phyloP scores from a whole-genome alignment of 2,329 filamentous ascomycete species.

The Arthrobotrys iridis region DNA sequence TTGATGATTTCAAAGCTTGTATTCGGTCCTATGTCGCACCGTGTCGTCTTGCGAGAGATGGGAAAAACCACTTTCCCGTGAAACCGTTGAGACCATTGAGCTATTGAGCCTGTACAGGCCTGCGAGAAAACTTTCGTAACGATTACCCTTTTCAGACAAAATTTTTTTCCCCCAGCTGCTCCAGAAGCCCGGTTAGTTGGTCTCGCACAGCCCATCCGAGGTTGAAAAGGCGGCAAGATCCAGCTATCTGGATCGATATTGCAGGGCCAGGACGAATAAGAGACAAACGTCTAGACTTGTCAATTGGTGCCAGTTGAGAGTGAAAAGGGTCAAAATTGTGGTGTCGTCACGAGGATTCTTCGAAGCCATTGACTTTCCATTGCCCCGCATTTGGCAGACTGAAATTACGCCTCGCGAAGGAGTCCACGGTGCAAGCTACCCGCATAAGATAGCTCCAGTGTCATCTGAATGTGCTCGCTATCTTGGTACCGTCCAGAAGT shows the following conservation, averaged over 20 bases:
- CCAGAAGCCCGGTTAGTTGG: background rate
- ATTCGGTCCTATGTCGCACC: background rate
- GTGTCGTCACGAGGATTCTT: conserved; percentile 30
- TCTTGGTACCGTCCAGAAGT: background rate
- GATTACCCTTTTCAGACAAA: conserved; percentile 19
- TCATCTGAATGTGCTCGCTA: conserved; percentile 5
- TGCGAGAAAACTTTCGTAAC: conserved; percentile 14
- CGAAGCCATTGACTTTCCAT: conserved; percentile 21
- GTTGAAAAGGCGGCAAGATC: conserved; percentile 42
- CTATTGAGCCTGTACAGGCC: background rate
- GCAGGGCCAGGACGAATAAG: background rate
- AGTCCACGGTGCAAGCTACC: background rate
- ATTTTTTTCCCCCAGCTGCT: background rate
- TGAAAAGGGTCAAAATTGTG: background rate
- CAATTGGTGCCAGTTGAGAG: background rate
- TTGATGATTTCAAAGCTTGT: conserved; percentile 16
- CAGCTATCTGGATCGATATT: background rate
- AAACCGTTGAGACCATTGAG: conserved; percentile 2
- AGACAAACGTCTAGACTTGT: conserved; percentile 20
- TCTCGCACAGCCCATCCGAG: conserved; percentile 21
- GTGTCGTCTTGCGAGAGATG: background rate
- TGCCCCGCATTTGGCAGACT: conserved; percentile 41
- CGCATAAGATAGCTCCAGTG: conserved; percentile 3
- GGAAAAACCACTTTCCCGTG: background rate
- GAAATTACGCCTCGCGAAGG: background rate